A percentile compares a stretch with the other conserved stretches of the same genome.
phyloP scores from a whole-genome alignment of 208 protist genomes.

The Crithidia fasciculata region DNA sequence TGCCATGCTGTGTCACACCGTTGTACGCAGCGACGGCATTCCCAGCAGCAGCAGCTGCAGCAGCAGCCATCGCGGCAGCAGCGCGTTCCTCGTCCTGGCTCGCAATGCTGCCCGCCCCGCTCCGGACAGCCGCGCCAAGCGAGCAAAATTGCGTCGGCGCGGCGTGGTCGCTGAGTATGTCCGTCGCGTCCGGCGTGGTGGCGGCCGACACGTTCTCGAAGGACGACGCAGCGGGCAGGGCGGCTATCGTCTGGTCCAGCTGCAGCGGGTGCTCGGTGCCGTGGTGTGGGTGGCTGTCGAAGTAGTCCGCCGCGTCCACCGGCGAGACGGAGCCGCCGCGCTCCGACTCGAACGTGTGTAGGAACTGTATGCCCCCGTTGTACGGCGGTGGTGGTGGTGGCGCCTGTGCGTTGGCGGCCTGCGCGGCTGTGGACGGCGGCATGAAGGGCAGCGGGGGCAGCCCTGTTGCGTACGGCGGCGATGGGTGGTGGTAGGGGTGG shows the following conservation, averaged over 20 bases:
- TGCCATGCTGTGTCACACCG: too few relatives aligned
- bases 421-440: not conserved
- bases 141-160: not conserved
- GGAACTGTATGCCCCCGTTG: not conserved
- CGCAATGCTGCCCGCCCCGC: not conserved
- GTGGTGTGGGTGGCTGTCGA: not conserved
- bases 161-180: slow-evolving; percentile 7
- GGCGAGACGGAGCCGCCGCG: not conserved
- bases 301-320: not conserved
- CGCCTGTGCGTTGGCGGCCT: not conserved
- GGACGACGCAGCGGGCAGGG: not conserved
- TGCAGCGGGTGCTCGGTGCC: too few relatives aligned
- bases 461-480: not conserved
- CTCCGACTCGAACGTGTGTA: not conserved
- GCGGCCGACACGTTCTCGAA: not conserved
- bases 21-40: too few relatives aligned
- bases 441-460: slow-evolving; percentile 4
- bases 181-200: not conserved
- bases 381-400: not conserved
- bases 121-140: not conserved
- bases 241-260: not conserved
- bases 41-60: too few relatives aligned
- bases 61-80: too few relatives aligned
- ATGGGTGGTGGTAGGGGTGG: not conserved
- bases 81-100: not conserved